Evolutionary conservation across 371 early-diverging fungal species (phyloP), one percentile per base, ranked within the genome.

Genomic region (Mortierella sp.): DNA sequence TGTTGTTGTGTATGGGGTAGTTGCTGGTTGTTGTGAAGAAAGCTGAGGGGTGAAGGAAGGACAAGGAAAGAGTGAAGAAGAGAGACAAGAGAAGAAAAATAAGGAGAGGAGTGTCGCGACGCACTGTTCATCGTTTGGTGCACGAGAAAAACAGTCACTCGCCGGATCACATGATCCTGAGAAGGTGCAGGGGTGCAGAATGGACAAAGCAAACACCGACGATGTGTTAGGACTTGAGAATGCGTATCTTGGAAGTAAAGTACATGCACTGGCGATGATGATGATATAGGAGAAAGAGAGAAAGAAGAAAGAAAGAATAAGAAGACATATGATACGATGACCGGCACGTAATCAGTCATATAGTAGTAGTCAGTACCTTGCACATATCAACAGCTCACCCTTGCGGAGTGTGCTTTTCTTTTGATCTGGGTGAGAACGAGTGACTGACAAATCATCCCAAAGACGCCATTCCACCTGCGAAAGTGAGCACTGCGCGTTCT

Each of bases 381-480:
- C n/a, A n/a, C n/a, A n/a, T n/a, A n/a, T n/a, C n/a, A n/a, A n/a
- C n/a, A n/a, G n/a, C n/a, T n/a, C n/a, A n/a, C n/a, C n/a, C n/a
- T n/a, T n/a, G n/a, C n/a, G n/a, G n/a, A n/a, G n/a, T n/a, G n/a
- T n/a, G n/a, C n/a, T n/a, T n/a, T n/a, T n/a, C n/a, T n/a, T 38
- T 38, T 38, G 42, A 5, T 38, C 42, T 21, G 28, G 8, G n/a
- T 58, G 63, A 8, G 11, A 6, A 16, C 21, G 68, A 28, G 78
- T 81, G 74, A 77, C 78, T 81, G 77, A 77, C 82, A 78, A 81
- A 81, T 77, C 78, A 58, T 3, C n/a, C 48, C 21, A 70, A 44
- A 74, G 58, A 82, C 44, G 54, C 31, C 38, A 50, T 60, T 7
- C 24, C 48, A n/a, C 14, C 16, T 50, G 16, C 16, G 14, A 50